A percentile compares a stretch with the other conserved stretches of the same genome.
phyloP scores from a whole-genome alignment of 129 eudicot genomes.

The Smallanthus sonchifolius region DNA sequence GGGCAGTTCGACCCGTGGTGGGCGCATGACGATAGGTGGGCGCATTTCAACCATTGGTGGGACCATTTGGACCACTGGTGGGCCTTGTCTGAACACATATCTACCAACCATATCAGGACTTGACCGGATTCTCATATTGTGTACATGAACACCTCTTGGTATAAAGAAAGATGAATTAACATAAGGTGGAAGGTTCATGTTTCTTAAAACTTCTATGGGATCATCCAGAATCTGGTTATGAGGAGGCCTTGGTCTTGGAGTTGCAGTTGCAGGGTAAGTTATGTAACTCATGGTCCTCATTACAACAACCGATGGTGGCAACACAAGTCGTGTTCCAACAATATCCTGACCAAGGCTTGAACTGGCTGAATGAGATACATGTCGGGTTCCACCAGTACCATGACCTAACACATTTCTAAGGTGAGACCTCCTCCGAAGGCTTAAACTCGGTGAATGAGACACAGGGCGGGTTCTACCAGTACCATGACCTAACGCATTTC shows the following conservation, averaged over 20 bases:
- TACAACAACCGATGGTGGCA: too few relatives aligned
- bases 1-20: background rate
- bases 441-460: background rate
- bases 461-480: background rate
- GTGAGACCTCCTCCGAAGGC: background rate
- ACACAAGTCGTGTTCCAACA: too few relatives aligned
- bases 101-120: background rate
- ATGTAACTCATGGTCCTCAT: background rate
- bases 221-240: background rate
- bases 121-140: background rate
- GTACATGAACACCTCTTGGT: background rate
- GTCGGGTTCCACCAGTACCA: background rate
- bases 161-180: background rate
- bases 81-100: background rate
- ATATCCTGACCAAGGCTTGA: background rate
- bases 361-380: background rate
- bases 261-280: too few relatives aligned
- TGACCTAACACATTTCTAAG: background rate
- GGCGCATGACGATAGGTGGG: background rate
- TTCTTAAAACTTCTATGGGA: background rate
- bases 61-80: background rate
- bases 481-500: background rate
- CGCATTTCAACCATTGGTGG: background rate
- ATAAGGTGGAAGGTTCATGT: background rate
- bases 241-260: background rate